Evolutionary conservation across 2,329 filamentous ascomycete species (phyloP).

Genomic region (Drechslerella stenobrocha): DNA sequence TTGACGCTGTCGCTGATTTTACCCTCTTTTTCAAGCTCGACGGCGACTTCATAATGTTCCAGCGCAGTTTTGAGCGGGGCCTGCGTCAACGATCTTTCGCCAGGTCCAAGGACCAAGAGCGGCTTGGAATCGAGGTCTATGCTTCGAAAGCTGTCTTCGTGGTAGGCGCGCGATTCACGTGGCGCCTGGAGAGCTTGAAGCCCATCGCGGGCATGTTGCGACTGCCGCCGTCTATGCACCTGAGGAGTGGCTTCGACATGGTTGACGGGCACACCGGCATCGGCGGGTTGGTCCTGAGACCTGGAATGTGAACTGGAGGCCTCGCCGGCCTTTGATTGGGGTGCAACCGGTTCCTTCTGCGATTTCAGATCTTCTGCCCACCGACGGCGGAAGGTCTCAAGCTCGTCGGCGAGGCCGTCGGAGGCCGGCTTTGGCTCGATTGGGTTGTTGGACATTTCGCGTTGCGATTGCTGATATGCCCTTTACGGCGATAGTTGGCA

Average conservation of each 20-base stretch:
- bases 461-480: constrained; percentile 31
- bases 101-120: constrained; percentile 12
- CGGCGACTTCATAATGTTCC: constrained; percentile 89
- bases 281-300: constrained; percentile 48
- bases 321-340: constrained; percentile 52
- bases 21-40: constrained; percentile 82
- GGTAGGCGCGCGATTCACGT: constrained; percentile 10
- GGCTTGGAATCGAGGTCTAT: constrained; percentile 30
- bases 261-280: constrained; percentile 42
- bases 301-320: constrained; percentile 55
- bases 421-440: constrained; percentile 22
- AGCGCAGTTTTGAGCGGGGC: constrained; percentile 65
- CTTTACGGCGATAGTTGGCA: no score
- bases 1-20: constrained; percentile 84
- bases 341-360: constrained; percentile 50
- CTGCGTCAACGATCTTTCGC: constrained; percentile 26
- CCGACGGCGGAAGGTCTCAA: constrained; percentile 81
- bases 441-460: constrained; percentile 36
- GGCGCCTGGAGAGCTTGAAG: constrained; percentile 6
- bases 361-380: constrained; percentile 71
- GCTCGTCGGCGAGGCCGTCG: constrained; percentile 61
- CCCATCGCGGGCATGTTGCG: constrained; percentile 26
- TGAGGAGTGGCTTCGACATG: neutral
- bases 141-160: constrained; percentile 36
- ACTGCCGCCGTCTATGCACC: constrained; percentile 31